Conservation (phyloP, 2,329 filamentous ascomycete species). For the Pseudogymnoascus sp. region DNA sequence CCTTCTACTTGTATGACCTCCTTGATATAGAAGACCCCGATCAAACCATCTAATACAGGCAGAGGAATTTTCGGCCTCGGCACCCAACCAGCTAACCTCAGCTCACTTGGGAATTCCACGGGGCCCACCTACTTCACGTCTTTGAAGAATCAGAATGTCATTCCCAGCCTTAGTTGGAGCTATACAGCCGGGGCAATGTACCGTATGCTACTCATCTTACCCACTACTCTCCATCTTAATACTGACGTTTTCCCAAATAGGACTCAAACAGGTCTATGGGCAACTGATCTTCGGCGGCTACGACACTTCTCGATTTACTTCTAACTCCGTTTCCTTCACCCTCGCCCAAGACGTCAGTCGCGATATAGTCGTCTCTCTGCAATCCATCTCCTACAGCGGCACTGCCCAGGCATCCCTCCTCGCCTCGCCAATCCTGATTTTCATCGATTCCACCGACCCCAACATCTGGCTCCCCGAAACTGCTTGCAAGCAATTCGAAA, state of each 20-base stretch:
- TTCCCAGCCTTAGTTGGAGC: constrained; percentile 36
- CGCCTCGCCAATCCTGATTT: constrained; percentile 26
- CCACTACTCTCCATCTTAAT: background rate
- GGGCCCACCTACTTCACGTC: constrained; percentile 31
- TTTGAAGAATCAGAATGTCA: constrained; percentile 31
- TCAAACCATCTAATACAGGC: constrained; percentile 12
- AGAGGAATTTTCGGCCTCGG: constrained; percentile 35
- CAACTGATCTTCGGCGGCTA: constrained; percentile 36
- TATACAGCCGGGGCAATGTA: constrained; percentile 37
- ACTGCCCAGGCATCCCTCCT: constrained; percentile 28
- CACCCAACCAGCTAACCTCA: constrained; percentile 33
- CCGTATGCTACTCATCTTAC: constrained; percentile 21
- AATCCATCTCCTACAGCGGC: constrained; percentile 33
- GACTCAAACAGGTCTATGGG: constrained; percentile 28
- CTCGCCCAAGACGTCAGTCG: constrained; percentile 31
- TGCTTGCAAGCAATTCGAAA: constrained; percentile 28
- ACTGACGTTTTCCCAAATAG: background rate
- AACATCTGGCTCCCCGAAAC: constrained; percentile 29
- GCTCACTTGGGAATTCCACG: constrained; percentile 30
- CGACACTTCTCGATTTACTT: constrained; percentile 33
- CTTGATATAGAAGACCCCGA: constrained; percentile 15
- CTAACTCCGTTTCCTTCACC: constrained; percentile 32
- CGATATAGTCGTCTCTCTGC: constrained; percentile 33
- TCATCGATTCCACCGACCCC: constrained; percentile 29
- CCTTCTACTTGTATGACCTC: constrained; percentile 32